Base-by-base conservation (phyloP, 2,329 filamentous ascomycete genomes). In the Akanthomyces lecanii region DNA sequence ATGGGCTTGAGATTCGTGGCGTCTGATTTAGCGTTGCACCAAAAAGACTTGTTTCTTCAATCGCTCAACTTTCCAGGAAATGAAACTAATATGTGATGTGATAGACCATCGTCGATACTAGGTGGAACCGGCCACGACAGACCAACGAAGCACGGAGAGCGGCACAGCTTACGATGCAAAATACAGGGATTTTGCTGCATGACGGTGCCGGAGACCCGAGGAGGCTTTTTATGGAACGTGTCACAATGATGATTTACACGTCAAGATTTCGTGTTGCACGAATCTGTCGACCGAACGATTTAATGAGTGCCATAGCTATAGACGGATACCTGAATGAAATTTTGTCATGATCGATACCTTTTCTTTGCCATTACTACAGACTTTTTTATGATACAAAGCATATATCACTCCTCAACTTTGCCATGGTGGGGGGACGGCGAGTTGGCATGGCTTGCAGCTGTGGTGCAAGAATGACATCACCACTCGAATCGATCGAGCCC, bases 51-150 rank as follows among this genome's bases (percentile, higher is more conserved):
- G 25, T 54, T 45, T 33, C 42, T 30, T 52, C 12, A 16, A 40
- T 11, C 14, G 33, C 6, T 50, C 14, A 28, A 51, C 10, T 33
- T n/a, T 53, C 30, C 50, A 38, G 28, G 42, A 61, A 59, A 3
- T 25, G 58, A 54, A 50, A 65, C 63, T 65, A 63, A 65, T 66
- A 62, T 64, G 58, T 66, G 53, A 55, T 62, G 64, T 65, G 61
- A 65, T 63, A 69, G 67, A 68, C 62, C 62, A 64, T 64, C 65
- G 67, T 50, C 67, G 67, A 51, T 65, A 68, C 65, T 68, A 61
- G 58, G 58, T 54, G 58, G 50, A 61, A 45, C 58, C 48, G n/a
- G 23, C 47, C 25, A 45, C 47, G 47, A 60, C 47, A 44, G 54
- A 59, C 48, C 47, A 52, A 61, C 36, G 28, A 42, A 7, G 14